Evolutionary conservation across 78 protist genomes (phyloP).

Genomic region (Andalucia godoyi): DNA sequence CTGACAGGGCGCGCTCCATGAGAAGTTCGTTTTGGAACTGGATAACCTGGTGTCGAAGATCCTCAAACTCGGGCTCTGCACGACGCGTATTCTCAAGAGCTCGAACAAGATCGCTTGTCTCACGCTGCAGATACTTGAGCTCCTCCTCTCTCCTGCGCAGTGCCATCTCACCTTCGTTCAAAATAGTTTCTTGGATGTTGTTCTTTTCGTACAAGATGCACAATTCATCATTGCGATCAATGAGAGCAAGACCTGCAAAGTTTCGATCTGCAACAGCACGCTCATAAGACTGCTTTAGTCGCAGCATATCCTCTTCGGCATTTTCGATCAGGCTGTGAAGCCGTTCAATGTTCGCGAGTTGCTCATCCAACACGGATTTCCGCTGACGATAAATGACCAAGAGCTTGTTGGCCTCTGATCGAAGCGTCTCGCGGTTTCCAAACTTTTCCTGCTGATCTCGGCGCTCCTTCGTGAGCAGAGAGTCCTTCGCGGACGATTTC

Average conservation of each 20-base stretch:
- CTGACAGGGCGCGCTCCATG: slow-evolving; percentile 5
- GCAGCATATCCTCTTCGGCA: slow-evolving; percentile 40
- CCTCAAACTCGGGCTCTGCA: slow-evolving; percentile 7
- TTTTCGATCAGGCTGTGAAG: slow-evolving; percentile 42
- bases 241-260: slow-evolving; percentile 58
- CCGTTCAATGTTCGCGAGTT: slow-evolving; percentile 27
- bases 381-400: background rate
- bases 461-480: background rate
- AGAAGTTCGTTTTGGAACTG: background rate
- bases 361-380: slow-evolving; percentile 18
- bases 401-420: background rate
- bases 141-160: slow-evolving; percentile 29
- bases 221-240: slow-evolving; percentile 76
- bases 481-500: slow-evolving; percentile 14
- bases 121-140: background rate
- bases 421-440: background rate
- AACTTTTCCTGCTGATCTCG: background rate
- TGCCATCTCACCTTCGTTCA: slow-evolving; percentile 23
- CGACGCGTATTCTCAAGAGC: background rate
- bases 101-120: slow-evolving; percentile 11
- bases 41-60: slow-evolving; percentile 2
- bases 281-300: slow-evolving; percentile 40
- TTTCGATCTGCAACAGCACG: slow-evolving; percentile 45
- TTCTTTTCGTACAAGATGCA: slow-evolving; percentile 64
- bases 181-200: slow-evolving; percentile 37